phyloP scores from a whole-genome alignment of 306 rosid genomes.

The Vigna angularis region DNA sequence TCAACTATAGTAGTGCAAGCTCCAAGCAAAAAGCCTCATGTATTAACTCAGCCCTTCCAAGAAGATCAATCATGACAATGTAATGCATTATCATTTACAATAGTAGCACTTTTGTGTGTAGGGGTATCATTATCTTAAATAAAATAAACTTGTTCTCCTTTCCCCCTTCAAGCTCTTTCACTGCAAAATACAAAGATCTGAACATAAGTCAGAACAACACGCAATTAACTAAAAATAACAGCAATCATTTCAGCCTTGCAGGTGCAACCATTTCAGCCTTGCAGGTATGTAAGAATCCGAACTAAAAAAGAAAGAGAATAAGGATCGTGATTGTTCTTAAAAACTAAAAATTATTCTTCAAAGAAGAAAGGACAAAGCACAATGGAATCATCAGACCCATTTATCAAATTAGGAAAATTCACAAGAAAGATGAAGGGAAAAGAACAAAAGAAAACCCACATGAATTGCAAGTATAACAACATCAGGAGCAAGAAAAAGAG shows the following conservation, averaged over 20 bases:
- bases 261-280: background rate
- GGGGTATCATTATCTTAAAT: conserved; percentile 50
- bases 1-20: too few relatives aligned
- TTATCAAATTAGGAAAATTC: conserved; percentile 30
- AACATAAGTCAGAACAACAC: background rate
- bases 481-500: conserved; percentile 77
- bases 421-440: background rate
- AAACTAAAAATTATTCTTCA: conserved; percentile 18
- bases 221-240: background rate
- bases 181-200: conserved; percentile 39
- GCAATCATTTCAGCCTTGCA: too few relatives aligned
- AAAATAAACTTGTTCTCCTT: background rate
- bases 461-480: conserved; percentile 79
- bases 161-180: conserved; percentile 33
- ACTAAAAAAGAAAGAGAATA: conserved; percentile 8
- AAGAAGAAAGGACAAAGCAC: background rate
- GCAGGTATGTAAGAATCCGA: conserved; percentile 3
- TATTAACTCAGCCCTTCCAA: too few relatives aligned
- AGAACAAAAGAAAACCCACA: conserved; percentile 38
- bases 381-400: background rate
- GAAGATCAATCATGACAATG: too few relatives aligned
- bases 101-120: conserved; percentile 47
- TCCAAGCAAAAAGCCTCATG: too few relatives aligned
- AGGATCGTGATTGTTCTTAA: background rate
- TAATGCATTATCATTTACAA: conserved; percentile 40